phyloP scores from a whole-genome alignment of 768 basidiomycete species.

The Chalciporus sphaerocephalus region DNA sequence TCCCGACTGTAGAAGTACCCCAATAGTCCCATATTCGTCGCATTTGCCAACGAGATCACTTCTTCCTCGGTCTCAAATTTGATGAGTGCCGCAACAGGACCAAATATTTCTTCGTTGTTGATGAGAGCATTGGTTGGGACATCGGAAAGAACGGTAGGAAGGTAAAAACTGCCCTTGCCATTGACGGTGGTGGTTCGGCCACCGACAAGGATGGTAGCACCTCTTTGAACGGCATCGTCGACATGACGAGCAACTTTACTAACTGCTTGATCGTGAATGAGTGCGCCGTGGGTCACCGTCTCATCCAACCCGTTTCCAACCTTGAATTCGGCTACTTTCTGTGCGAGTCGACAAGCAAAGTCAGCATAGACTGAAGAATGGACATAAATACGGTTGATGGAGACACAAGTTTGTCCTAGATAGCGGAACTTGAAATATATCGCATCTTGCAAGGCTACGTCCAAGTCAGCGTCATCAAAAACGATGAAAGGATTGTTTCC shows the following conservation, averaged over 20 bases:
- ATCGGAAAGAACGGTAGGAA: constrained; percentile 85
- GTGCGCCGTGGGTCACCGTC: constrained; percentile 84
- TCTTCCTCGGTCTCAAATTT: constrained; percentile 95
- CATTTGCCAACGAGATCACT: constrained; percentile 81
- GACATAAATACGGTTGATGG: constrained; percentile 89
- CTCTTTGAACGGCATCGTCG: constrained; percentile 78
- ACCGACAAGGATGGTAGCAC: constrained; percentile 88
- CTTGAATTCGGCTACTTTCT: constrained; percentile 78
- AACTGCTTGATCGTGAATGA: constrained; percentile 83
- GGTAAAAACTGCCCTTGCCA: constrained; percentile 63
- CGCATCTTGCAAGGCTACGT: constrained; percentile 82
- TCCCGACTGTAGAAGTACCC: constrained; percentile 93
- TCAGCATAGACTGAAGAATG: constrained; percentile 90
- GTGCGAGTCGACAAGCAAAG: constrained; percentile 82
- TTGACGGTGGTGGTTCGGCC: constrained; percentile 64
- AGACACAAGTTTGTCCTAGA: constrained; percentile 82
- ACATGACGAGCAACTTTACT: constrained; percentile 86
- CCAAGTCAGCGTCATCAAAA: constrained; percentile 93
- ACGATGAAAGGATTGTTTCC: constrained; percentile 97
- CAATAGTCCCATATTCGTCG: constrained; percentile 78
- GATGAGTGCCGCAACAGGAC: constrained; percentile 81
- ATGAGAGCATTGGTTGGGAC: constrained; percentile 66
- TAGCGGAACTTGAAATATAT: constrained; percentile 75
- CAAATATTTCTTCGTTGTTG: constrained; percentile 89
- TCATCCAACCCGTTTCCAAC: constrained; percentile 84